phyloP scores from a whole-genome alignment of 2,329 filamentous ascomycete species.

The Stromatinia cepivora region DNA sequence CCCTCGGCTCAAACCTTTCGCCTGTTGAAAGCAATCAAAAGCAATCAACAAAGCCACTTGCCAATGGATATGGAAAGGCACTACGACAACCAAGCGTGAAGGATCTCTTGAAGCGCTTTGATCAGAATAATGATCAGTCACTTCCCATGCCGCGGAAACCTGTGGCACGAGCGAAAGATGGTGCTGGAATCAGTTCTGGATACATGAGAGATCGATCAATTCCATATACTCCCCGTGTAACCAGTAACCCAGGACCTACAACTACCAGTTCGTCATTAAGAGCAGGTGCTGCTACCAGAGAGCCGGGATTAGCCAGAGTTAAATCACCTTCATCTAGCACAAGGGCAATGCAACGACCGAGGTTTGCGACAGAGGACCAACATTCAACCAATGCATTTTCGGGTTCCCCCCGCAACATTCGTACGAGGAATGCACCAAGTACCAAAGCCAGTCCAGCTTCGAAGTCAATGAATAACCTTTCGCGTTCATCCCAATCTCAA shows the following conservation, averaged over 20 bases:
- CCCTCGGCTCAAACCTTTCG: conserved; percentile 56
- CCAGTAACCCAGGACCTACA: conserved; percentile 27
- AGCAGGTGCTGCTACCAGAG: conserved; percentile 31
- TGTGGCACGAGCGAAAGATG: conserved; percentile 30
- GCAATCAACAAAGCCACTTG: conserved; percentile 32
- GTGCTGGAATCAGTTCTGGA: conserved; percentile 24
- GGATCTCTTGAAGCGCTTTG: conserved; percentile 77
- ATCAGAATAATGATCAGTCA: conserved; percentile 55
- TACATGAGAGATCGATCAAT: conserved; percentile 36
- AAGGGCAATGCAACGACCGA: conserved; percentile 46
- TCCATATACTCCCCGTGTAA: conserved; percentile 37
- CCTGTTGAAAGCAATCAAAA: conserved; percentile 48
- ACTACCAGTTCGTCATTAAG: conserved; percentile 25
- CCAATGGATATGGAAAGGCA: conserved; percentile 33
- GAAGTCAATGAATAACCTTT: conserved; percentile 48
- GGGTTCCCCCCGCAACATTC: conserved; percentile 59
- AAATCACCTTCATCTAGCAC: conserved; percentile 31
- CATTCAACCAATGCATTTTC: conserved; percentile 57
- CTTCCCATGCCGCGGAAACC: conserved; percentile 40
- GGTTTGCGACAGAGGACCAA: conserved; percentile 52
- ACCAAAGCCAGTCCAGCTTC: conserved; percentile 43
- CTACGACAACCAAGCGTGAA: conserved; percentile 63
- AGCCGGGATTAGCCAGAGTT: conserved; percentile 25
- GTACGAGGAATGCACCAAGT: conserved; percentile 48
- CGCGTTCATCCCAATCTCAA: conserved; percentile 40